Base-by-base conservation (phyloP, 257 asterid genomes). In the Plectranthus barbatus region DNA sequence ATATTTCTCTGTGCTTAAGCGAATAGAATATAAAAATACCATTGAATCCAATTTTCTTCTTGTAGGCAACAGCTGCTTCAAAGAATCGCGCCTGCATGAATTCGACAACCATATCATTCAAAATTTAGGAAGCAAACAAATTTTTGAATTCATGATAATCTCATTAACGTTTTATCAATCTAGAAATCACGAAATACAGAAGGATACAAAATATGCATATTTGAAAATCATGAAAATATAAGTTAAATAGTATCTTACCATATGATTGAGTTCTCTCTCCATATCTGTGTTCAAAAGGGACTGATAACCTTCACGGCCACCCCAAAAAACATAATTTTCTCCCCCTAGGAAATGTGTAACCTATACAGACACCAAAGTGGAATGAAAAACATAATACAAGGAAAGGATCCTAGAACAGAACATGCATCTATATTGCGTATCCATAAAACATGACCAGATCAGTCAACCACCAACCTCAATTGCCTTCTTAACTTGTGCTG, bases 231-330 rank as follows among this genome's bases (percentile, higher is more conserved):
- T 23, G 53, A 52, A 14, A 59, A 11, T 14, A 70, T 3, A 37
- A 37, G 3, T 9, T 37, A 12, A 49, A 67, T 11, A 56, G 42
- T n/a, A n/a, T 40, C 72, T 66, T 73, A 93, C 99, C 97, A 93
- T 60, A 69, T 93, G 99, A 72, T 90, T 59, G 34, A 93, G 94
- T 76, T 93, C 99, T 62, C 84, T 82, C 75, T 90, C 97, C 99
- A 93, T 90, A 72, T 93, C 94, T 9, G 99, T 90, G 83, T 93
- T 93, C 75, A 93, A 65, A 64, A 93, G 99, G 66, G 89, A 70
- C 70, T 90, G 99, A 72, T 93, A 93, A 52, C 99, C 99, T 69
- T 93, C 99, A 46, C 99, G 96, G 51, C 99, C 99, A 64, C 99
- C 99, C 99, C 99, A 72, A 87, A 93, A 42, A 86, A 67, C 99